Evolutionary conservation across 75 land plant genomes (phyloP).

Genomic region (Pinus tabuliformis): DNA sequence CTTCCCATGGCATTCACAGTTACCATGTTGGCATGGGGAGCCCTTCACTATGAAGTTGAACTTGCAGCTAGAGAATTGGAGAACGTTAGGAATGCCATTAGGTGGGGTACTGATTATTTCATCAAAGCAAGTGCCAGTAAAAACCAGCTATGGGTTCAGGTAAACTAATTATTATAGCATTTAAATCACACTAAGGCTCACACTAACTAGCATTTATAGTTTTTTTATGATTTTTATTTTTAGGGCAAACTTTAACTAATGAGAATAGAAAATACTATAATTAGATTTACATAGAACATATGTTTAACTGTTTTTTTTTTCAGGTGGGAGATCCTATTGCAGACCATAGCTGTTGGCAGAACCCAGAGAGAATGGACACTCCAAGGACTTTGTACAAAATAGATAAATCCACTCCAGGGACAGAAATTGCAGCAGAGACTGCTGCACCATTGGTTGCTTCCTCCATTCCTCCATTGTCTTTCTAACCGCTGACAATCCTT

Average conservation of each 20-base stretch:
- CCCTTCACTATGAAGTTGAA: conserved; percentile 36
- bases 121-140: conserved; percentile 43
- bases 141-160: conserved; percentile 43
- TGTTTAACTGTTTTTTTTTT: not conserved
- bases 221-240: too few relatives aligned
- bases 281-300: not conserved
- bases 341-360: conserved; percentile 48
- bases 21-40: conserved; percentile 77
- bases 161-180: not conserved
- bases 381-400: conserved; percentile 27
- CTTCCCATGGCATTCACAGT: conserved; percentile 95
- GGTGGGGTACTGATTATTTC: conserved; percentile 94
- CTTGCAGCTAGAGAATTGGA: conserved; percentile 56
- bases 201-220: too few relatives aligned
- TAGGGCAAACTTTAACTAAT: too few relatives aligned
- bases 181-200: too few relatives aligned
- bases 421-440: conserved; percentile 62
- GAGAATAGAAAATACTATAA: not conserved
- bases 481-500: conserved; percentile 27
- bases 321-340: conserved; percentile 40
- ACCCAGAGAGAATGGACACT: conserved; percentile 52
- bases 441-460: conserved; percentile 88
- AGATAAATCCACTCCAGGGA: conserved; percentile 21
- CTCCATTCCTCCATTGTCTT: conserved; percentile 83
- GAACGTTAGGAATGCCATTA: conserved; percentile 45